These are phyloP conservation scores for Exophiala calicioides DNA, from an alignment of 2,329 filamentous ascomycete species.

Conservation along the genomic window DNA sequence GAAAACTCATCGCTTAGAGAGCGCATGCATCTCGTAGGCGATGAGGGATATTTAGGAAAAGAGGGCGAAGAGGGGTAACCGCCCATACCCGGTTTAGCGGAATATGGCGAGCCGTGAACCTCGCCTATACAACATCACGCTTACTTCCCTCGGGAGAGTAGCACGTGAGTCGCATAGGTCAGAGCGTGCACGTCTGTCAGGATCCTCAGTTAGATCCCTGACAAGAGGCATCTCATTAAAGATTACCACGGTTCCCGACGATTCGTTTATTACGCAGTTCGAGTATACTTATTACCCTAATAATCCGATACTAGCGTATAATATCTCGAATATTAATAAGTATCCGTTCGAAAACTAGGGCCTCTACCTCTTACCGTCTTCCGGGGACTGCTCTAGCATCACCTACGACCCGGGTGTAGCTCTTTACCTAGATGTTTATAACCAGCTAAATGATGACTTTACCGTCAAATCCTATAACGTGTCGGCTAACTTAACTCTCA, in stretches of 20 bases:
- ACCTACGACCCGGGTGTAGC: background rate
- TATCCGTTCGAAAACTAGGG: constrained; percentile 10
- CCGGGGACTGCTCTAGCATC: background rate
- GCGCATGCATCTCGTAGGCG: too few species aligned
- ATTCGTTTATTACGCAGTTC: constrained; percentile 8
- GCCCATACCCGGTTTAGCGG: too few species aligned
- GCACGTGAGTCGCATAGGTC: too few species aligned
- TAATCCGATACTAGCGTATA: constrained; percentile 1
- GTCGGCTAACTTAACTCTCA: background rate
- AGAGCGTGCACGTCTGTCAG: too few species aligned
- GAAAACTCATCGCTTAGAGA: too few species aligned
- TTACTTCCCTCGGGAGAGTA: too few species aligned
- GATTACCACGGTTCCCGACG: constrained; percentile 2
- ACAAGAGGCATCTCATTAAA: constrained; percentile 16
- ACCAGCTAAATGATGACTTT: background rate
- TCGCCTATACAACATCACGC: too few species aligned
- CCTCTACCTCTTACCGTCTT: constrained; percentile 9
- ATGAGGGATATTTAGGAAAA: too few species aligned
- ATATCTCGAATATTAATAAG: constrained; percentile 12
- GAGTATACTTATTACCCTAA: constrained; percentile 10
- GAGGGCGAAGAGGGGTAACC: too few species aligned
- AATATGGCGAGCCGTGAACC: too few species aligned
- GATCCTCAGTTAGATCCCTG: too few species aligned
- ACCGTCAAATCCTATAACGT: background rate
- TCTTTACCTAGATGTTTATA: background rate